Evolutionary conservation across 1,139 yeast genomes (phyloP), one percentile per base, ranked within the genome.

Genomic region (Saccharomyces pastorianus): DNA sequence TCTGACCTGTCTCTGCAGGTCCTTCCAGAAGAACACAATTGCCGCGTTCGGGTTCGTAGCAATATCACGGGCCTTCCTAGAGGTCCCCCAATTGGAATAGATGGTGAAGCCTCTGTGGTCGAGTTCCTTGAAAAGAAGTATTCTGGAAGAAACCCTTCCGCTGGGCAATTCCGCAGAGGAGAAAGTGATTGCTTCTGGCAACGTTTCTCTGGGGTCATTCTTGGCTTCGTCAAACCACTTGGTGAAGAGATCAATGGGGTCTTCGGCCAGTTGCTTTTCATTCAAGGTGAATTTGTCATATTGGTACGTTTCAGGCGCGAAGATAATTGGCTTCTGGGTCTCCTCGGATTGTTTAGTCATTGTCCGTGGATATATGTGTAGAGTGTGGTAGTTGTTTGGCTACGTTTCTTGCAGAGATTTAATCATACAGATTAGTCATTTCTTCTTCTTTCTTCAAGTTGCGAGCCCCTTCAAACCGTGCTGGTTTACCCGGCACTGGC

Each of bases 11-110:
- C 97, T 82, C 72, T 93, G 96, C 49, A 85, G 70, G 60, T 82
- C 83, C 54, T 88, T 88, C 98, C 99, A 93, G 73, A 90, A 91
- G 69, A 91, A 95, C n/a, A 85, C 85, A 60, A 93, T 74, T 1
- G 95, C 82, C 1, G 91, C 98, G 66, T 80, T 79, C 59, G 88
- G 86, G 69, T 93, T 93, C 47, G 85, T 73, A 46, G 73, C 73
- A 58, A 83, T 75, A 68, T 91, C 98, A 51, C 73, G 69, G 28
- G 85, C 81, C 71, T 93, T 93, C 71, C 88, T 89, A 46, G 96
- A 85, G 9, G 85, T 78, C 46, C 79, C 89, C 96, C 96, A 91
- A 71, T 93, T 93, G 53, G 96, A 88, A 72, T 88, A 93, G 42
- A 93, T 77, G 14, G 90, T 81, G 62, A 93, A 86, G 5, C 97